Base-by-base conservation (phyloP, 176 grass and related monocot genomes). In the Cymbopogon citratus region DNA sequence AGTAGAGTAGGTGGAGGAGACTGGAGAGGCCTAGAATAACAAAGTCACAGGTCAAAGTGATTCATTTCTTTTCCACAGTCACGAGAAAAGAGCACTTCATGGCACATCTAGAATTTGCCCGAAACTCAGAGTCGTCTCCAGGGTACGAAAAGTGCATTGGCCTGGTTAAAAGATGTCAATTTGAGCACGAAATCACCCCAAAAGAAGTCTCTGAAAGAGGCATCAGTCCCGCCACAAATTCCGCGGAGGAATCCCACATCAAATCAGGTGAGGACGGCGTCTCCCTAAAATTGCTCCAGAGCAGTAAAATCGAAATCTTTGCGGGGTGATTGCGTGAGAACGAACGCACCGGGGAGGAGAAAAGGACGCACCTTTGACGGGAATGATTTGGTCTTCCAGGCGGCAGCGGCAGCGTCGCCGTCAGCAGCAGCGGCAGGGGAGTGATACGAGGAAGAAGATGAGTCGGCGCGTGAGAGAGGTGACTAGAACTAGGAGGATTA, bases 281-380 rank as follows among this genome's bases (percentile, higher is more conserved):
- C 34, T 14, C 27, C 64, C 21, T 12, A n/a, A 33, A 69, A 9
- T 13, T 9, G 13, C 15, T 18, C 6, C 15, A 26, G 13, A 35
- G 5, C 26, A 33, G 27, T 7, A 70, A 80, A 65, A 27, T 13
- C 45, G 5, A 18, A 87, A 78, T 44, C 66, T 27, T 84, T 14
- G 36, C 19, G 7, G 38, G 38, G 9, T 44, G 9, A 38, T 15
- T 8, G 65, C 13, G 15, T 19, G 0, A 18, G 48, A 51, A 51
- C 48, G 5, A 82, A 39, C 1, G 26, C 63, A 63, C 63, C 41
- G 24, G 12, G 7, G 16, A 61, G 33, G 48, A 49, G 61, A 41
- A 75, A 83, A 78, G 74, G 15, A 0, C 46, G 27, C 68, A 87
- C 81, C 84, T 83, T 57, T n/a, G 78, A 18, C 14, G 63, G 68